Evolutionary conservation across 208 protist genomes (phyloP).

Genomic region (Spongospora subterranea): DNA sequence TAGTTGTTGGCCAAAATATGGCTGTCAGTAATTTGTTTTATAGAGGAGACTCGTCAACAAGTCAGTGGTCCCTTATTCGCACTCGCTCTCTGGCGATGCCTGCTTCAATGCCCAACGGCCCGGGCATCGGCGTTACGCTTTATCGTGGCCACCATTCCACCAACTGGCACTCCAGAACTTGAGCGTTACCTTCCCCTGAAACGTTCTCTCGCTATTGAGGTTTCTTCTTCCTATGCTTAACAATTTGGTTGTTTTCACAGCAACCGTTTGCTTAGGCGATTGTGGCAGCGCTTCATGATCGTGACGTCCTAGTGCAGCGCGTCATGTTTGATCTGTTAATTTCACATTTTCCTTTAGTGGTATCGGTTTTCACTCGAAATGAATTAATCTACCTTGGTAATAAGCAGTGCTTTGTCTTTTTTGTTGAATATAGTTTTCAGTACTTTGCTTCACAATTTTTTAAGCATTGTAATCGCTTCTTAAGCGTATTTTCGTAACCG

Average conservation of each 20-base stretch:
- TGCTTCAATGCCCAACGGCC: not conserved
- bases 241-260: not conserved
- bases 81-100: constrained; percentile 11
- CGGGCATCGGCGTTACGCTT: not conserved
- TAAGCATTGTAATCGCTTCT: no score
- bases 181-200: not conserved
- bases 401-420: constrained; percentile 6
- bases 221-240: not conserved
- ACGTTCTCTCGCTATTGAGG: constrained; percentile 5
- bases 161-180: not conserved
- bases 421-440: not conserved
- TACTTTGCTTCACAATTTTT: no score
- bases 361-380: not conserved
- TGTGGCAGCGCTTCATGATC: not conserved
- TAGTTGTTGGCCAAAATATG: not conserved
- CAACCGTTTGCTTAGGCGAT: constrained; percentile 21
- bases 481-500: no score
- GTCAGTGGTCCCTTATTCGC: constrained; percentile 1
- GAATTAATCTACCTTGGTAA: constrained; percentile 26
- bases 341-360: constrained; percentile 34
- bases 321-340: constrained; percentile 47
- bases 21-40: not conserved
- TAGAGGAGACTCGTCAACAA: not conserved
- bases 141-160: not conserved
- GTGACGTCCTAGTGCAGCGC: not conserved